A percentile compares a stretch with the other conserved stretches of the same genome.
These are phyloP conservation scores for Handroanthus guayacan DNA, from an alignment of 257 asterid species.

Conservation along the genomic window DNA sequence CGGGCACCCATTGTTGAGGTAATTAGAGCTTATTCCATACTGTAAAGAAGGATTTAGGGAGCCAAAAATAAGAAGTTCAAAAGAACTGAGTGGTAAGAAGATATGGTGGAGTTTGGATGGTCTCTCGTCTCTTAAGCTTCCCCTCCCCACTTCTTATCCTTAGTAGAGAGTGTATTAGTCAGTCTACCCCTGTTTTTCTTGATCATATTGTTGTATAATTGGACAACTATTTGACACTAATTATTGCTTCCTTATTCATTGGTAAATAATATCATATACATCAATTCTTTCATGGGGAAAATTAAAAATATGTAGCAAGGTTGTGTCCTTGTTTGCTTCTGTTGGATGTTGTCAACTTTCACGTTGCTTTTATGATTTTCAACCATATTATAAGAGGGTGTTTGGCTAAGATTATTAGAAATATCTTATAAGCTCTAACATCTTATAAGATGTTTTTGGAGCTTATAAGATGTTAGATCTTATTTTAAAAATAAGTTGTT, in stretches of 20 bases:
- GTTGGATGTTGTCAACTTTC: not conserved
- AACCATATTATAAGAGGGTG: too few species aligned
- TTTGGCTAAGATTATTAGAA: too few species aligned
- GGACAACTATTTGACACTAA: conserved; percentile 46
- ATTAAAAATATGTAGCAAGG: not conserved
- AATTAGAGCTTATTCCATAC: conserved; percentile 94
- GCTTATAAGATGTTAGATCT: too few species aligned
- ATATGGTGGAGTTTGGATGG: conserved; percentile 43
- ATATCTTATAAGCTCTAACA: too few species aligned
- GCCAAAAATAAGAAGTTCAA: conserved; percentile 39
- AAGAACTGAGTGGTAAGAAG: conserved; percentile 39
- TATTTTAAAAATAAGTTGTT: too few species aligned
- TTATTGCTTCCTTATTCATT: conserved; percentile 55
- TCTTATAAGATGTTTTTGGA: too few species aligned
- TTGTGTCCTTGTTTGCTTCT: too few species aligned
- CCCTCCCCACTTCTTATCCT: conserved; percentile 43
- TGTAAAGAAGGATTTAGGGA: conserved; percentile 52
- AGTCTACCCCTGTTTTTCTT: conserved; percentile 40
- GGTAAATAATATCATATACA: conserved; percentile 53
- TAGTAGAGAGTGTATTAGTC: conserved; percentile 38
- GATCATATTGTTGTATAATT: conserved; percentile 47
- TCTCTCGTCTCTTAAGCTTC: conserved; percentile 29
- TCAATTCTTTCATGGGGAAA: conserved; percentile 44
- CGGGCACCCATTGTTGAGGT: conserved; percentile 99
- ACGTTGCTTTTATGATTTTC: not conserved